Evolutionary conservation across 2,329 filamentous ascomycete genomes (phyloP).

Genomic region (Teratosphaeriaceae sp.): DNA sequence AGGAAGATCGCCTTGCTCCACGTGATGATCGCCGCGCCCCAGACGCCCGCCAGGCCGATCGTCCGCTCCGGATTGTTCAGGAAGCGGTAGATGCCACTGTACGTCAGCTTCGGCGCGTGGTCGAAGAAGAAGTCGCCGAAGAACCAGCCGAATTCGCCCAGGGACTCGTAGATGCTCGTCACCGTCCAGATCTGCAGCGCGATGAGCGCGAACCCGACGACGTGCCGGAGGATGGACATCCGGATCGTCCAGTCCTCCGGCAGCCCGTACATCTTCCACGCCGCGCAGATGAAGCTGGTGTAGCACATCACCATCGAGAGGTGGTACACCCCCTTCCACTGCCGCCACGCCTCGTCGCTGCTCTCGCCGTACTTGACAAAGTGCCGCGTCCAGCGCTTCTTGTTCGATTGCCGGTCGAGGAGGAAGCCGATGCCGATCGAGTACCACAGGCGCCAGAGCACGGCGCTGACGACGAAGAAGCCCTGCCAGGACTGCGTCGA

Average conservation of each 20-base stretch:
- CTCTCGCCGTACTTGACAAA: slow-evolving; percentile 96
- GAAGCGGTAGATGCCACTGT: slow-evolving; percentile 96
- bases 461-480: slow-evolving; percentile 73
- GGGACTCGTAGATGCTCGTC: slow-evolving; percentile 85
- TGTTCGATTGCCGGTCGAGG: slow-evolving; percentile 75
- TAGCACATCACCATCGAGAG: slow-evolving; percentile 88
- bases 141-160: slow-evolving; percentile 98
- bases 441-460: slow-evolving; percentile 86
- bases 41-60: slow-evolving; percentile 87
- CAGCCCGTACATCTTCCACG: slow-evolving; percentile 93
- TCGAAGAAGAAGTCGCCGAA: slow-evolving; percentile 99
- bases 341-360: slow-evolving; percentile 85
- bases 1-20: slow-evolving; percentile 82
- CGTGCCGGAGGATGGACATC: slow-evolving; percentile 78
- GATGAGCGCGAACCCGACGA: slow-evolving; percentile 72
- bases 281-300: slow-evolving; percentile 78
- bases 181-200: slow-evolving; percentile 89
- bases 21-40: slow-evolving; percentile 90
- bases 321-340: slow-evolving; percentile 96
- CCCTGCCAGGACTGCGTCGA: slow-evolving; percentile 67
- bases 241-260: slow-evolving; percentile 82
- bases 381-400: slow-evolving; percentile 93
- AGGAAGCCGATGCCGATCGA: slow-evolving; percentile 80
- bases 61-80: slow-evolving; percentile 96
- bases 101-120: slow-evolving; percentile 78